Evolutionary conservation across 768 basidiomycete genomes (phyloP), one percentile per base, ranked within the genome.

Genomic region (Hebeloma cylindrosporum): DNA sequence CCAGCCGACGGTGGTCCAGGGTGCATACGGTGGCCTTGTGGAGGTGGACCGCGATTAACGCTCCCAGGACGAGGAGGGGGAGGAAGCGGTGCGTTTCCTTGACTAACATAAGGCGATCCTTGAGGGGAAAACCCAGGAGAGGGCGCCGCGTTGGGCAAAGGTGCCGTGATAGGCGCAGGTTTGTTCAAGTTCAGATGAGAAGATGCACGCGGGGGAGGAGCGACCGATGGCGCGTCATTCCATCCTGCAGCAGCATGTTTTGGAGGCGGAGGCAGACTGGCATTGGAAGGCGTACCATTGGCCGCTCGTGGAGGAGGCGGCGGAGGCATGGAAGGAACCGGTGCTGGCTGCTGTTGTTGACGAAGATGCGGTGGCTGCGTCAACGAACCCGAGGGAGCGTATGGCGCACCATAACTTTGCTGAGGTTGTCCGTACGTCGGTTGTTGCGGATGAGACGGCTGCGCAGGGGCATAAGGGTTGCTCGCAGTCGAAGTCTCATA

Each of bases 181-280:
- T 87, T 89, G 43, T 59, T 64, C 7, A 69, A 50, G 42, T 62
- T 74, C 22, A 72, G 56, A 4, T 75, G 66, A 16, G 75, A 72
- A 1, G 85, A 79, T 1, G 71, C 70, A 18, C 83, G 81, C 30
- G 75, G 63, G 13, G 75, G 62, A 7, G 69, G 60, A 11, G 70
- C 53, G 9, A 80, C 51, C 5, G 71, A 60, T 0, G 92, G 93
- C 0, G 92, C 82, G 64, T 97, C 94, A 56, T 97, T 97, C 93
- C 93, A 97, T 0, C 92, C 92, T 11, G 84, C 79, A 21, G 83
- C 82, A 38, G 85, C 86, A 21, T 82, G 79, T 22, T 82, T 82
- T 1, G 85, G 78, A 1, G 79, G 74, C 36, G 69, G 65, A 34
- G 74, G 70, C 1, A 57, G 59, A 13, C 14, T 45, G 10, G 48